Base-by-base conservation (phyloP, 1,284 basidiomycete species). In the Earliella scabrosa region DNA sequence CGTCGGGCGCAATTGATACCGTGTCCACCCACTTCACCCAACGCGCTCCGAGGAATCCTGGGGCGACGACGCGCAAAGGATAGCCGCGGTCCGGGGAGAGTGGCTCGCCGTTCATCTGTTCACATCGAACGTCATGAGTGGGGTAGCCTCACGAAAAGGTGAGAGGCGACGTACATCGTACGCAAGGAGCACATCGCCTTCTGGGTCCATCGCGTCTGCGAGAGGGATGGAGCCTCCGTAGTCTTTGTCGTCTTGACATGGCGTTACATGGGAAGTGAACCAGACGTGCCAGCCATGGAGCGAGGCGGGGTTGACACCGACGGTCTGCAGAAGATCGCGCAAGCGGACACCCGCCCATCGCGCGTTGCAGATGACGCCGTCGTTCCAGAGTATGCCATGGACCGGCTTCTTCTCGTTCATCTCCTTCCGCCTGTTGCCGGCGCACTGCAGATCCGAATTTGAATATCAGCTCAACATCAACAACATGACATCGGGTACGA, bases 1-100 rank as follows among this genome's bases (percentile, higher is more conserved):
- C 87, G 10, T 72, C 65, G 0, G 69, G 55, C 4, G 83, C 81
- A 47, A 88, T 65, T 16, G 74, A 73, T 62, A 89, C 82, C 2
- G 73, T 81, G 61, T 88, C 86, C 0, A 90, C 73, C 89, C 89
- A 92, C 75, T 92, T 91, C 18, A 90, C 86, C 86, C 88, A 90
- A 16, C 89, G 82, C 18, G 86, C 90, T 13, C 88, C 89, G 13
- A 85, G 77, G 63, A 81, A 85, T 1, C 90, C 88, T 0, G 89
- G 89, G 2, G 87, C 82, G 34, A 91, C 82, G 3, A 87, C 71
- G 8, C 89, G 81, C n/a, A 91, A 63, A 1, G 89, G 89, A 7
- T 81, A 87, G 0, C 90, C 89, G 53, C 88, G 88, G 45, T 86
- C 82, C 1, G 85, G 75, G 14, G 79, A 77, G 11, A 92, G 72